phyloP scores from a whole-genome alignment of 2,329 filamentous ascomycete species.

The Claviceps purpurea region DNA sequence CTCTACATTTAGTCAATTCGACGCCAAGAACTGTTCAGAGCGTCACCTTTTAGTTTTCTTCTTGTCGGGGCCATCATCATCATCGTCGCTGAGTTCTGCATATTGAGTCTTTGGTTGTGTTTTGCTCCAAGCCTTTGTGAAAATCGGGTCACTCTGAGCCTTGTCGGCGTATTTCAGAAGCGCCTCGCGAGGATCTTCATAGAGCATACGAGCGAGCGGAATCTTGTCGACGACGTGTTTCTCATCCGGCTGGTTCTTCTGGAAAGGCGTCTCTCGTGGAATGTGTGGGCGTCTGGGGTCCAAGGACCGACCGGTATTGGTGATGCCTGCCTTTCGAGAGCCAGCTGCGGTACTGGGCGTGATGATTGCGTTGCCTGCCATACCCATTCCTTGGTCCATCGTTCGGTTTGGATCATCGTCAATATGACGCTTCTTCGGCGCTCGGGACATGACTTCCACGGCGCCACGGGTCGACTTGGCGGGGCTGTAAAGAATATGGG shows the following conservation, averaged over 20 bases:
- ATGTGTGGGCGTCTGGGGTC: constrained; percentile 80
- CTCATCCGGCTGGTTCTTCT: constrained; percentile 79
- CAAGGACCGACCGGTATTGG: constrained; percentile 59
- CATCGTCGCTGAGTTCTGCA: constrained; percentile 77
- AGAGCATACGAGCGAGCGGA: constrained; percentile 79
- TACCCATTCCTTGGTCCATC: constrained; percentile 66
- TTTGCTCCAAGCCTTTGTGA: constrained; percentile 83
- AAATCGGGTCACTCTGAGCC: constrained; percentile 83
- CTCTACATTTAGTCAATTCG: background rate
- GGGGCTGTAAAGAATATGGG: constrained; percentile 83
- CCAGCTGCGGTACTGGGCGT: constrained; percentile 47
- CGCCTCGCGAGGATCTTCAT: constrained; percentile 91
- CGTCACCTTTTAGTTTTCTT: constrained; percentile 42
- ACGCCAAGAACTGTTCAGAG: background rate
- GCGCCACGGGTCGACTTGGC: constrained; percentile 70
- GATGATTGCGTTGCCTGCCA: constrained; percentile 73
- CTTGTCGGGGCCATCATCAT: constrained; percentile 57
- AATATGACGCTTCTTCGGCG: constrained; percentile 87
- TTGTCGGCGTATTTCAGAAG: constrained; percentile 90
- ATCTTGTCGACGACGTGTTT: constrained; percentile 81
- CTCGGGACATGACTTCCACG: constrained; percentile 78
- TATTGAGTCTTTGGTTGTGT: constrained; percentile 91
- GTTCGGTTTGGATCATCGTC: constrained; percentile 85
- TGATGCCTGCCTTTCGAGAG: constrained; percentile 51
- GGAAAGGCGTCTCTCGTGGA: constrained; percentile 75